Conservation (phyloP, 176 grass and related monocot genomes). For the Juncus inflexus region DNA sequence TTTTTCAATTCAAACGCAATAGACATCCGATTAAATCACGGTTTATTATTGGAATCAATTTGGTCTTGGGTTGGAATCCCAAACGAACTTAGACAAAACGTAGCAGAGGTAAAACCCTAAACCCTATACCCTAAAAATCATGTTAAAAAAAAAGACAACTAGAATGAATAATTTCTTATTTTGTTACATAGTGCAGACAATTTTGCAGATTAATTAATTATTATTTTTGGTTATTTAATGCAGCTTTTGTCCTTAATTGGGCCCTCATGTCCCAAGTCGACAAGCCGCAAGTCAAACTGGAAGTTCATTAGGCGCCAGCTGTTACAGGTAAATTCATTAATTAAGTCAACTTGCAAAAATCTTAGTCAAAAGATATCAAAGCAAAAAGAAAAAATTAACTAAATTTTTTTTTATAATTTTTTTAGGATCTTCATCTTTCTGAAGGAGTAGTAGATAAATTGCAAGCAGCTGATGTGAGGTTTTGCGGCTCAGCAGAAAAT, state of each 20-base stretch:
- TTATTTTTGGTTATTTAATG: conserved; percentile 6
- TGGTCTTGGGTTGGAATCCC: conserved; percentile 80
- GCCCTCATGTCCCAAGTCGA: conserved; percentile 68
- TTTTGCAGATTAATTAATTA: conserved; percentile 16
- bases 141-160: not conserved
- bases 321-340: conserved; percentile 54
- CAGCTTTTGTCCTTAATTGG: conserved; percentile 78
- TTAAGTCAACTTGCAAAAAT: conserved; percentile 8
- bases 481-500: conserved; percentile 79
- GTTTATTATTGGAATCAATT: conserved; percentile 73
- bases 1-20: conserved; percentile 70
- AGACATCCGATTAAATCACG: conserved; percentile 78
- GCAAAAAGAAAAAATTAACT: not conserved
- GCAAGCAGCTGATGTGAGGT: conserved; percentile 80
- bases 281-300: conserved; percentile 79
- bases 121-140: not conserved
- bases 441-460: conserved; percentile 91
- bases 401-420: conserved; percentile 21
- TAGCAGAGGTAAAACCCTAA: conserved; percentile 66
- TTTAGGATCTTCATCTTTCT: conserved; percentile 79
- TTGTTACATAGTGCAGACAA: not conserved
- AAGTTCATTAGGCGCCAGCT: conserved; percentile 83
- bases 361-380: not conserved
- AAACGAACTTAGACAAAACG: conserved; percentile 58
- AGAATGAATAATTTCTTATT: too few relatives aligned